Evolutionary conservation across 2,329 filamentous ascomycete species (phyloP).

Genomic region (Sclerotinia spermophila): DNA sequence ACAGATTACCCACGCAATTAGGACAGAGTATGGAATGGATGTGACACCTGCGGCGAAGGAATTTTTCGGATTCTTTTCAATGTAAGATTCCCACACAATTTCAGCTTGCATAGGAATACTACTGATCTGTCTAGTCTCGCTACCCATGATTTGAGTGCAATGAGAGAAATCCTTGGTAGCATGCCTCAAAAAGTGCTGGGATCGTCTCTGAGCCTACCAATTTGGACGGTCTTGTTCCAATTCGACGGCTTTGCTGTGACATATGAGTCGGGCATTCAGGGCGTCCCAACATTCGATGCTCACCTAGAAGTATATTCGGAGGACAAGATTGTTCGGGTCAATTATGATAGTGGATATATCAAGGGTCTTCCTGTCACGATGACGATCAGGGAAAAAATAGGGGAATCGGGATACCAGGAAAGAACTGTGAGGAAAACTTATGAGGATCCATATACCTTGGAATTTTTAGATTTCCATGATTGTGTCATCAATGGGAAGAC

Average conservation of each 20-base stretch:
- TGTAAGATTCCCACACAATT: not conserved
- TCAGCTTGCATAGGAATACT: no score
- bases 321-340: slow-evolving; percentile 51
- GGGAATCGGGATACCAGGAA: slow-evolving; percentile 18
- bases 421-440: slow-evolving; percentile 41
- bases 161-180: slow-evolving; percentile 50
- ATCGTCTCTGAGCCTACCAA: slow-evolving; percentile 43
- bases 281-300: slow-evolving; percentile 51
- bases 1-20: slow-evolving; percentile 82
- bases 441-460: slow-evolving; percentile 41
- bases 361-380: slow-evolving; percentile 47
- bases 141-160: slow-evolving; percentile 51
- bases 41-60: slow-evolving; percentile 11
- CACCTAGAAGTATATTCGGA: slow-evolving; percentile 50
- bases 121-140: slow-evolving; percentile 44
- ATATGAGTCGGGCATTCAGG: slow-evolving; percentile 55
- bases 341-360: slow-evolving; percentile 57
- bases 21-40: slow-evolving; percentile 57
- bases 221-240: slow-evolving; percentile 45
- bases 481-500: slow-evolving; percentile 30
- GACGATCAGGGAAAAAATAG: slow-evolving; percentile 41
- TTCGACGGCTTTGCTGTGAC: slow-evolving; percentile 48
- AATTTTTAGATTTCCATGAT: slow-evolving; percentile 39
- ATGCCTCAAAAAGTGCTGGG: slow-evolving; percentile 46
- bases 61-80: slow-evolving; percentile 12